Evolutionary conservation across 345 rosid genomes (phyloP), one percentile per base, ranked within the genome.

Genomic region (Salix exigua): DNA sequence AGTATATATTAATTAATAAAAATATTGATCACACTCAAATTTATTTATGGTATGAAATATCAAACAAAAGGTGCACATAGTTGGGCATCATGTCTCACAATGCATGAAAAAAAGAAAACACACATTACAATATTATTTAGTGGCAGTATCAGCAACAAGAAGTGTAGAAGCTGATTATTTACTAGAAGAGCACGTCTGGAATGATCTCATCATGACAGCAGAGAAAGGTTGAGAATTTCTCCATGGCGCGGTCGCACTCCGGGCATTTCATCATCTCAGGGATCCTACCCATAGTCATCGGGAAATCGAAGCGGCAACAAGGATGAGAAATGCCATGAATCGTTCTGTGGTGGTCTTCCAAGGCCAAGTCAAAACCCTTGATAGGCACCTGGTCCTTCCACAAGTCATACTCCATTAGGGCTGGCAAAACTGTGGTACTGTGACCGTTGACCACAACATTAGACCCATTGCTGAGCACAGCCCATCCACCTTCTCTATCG

Each of bases 401-500:
- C 19, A 78, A 28, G 2, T 91, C 91, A 66, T 89, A 91, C 50
- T 86, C 96, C 17, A 70, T 21, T 71, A 95, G 21, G 38, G 97
- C 65, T 28, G 87, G 86, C 77, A 89, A 70, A 13, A 83, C 53
- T 0, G 91, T 92, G 71, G 83, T 79, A 50, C 90, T 86, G 67
- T 89, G 93, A 10, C 89, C 88, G 28, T 86, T 88, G 70, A 88
- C 91, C 68, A 93, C 81, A 1, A 91, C 71, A 7, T 62, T 73
- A 18, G 97, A 78, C 3, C 99, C 97, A 62, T 55, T 87, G 88
- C 91, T 85, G 5, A 92, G 87, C 48, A 91, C 66, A 2, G 97
- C 99, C 97, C 99, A 92, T 7, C 96, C 92, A 7, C 94, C 97
- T 30, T 76, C 83, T 75, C 84, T 88, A 87, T 91, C 97, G 63